Evolutionary conservation across 2,329 filamentous ascomycete species (phyloP).

Genomic region (Aspergillus ustus): DNA sequence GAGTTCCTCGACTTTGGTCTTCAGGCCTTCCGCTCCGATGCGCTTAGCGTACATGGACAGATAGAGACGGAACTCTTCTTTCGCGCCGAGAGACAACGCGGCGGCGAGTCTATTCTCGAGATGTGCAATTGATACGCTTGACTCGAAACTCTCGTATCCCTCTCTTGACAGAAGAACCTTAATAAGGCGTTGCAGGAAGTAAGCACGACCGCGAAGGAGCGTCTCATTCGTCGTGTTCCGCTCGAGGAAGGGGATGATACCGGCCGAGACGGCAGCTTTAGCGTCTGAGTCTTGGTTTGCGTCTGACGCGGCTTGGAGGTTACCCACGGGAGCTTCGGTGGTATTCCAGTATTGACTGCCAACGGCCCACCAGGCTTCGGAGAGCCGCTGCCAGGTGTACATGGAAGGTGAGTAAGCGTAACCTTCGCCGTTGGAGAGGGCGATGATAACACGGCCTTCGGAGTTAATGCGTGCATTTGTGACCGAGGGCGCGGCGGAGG

Average conservation of each 20-base stretch:
- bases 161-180: conserved; percentile 86
- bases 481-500: conserved; percentile 79
- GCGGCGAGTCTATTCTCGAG: conserved; percentile 93
- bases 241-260: conserved; percentile 91
- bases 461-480: conserved; percentile 92
- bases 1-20: conserved; percentile 90
- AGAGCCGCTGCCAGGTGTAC: conserved; percentile 93
- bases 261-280: conserved; percentile 72
- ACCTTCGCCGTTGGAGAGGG: conserved; percentile 90
- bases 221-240: conserved; percentile 94
- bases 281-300: conserved; percentile 61
- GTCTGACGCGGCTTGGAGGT: conserved; percentile 70
- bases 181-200: conserved; percentile 87
- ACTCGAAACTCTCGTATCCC: conserved; percentile 90
- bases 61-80: conserved; percentile 91
- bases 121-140: conserved; percentile 88
- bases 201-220: conserved; percentile 86
- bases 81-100: conserved; percentile 79
- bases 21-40: conserved; percentile 84
- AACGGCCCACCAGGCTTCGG: conserved; percentile 97
- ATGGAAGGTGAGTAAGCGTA: conserved; percentile 85
- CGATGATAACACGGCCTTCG: conserved; percentile 83
- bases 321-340: conserved; percentile 85
- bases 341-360: conserved; percentile 99
- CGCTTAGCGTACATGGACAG: conserved; percentile 98